Base-by-base conservation (phyloP, 495 filamentous ascomycete species). In the Penicillium bovifimosum region DNA sequence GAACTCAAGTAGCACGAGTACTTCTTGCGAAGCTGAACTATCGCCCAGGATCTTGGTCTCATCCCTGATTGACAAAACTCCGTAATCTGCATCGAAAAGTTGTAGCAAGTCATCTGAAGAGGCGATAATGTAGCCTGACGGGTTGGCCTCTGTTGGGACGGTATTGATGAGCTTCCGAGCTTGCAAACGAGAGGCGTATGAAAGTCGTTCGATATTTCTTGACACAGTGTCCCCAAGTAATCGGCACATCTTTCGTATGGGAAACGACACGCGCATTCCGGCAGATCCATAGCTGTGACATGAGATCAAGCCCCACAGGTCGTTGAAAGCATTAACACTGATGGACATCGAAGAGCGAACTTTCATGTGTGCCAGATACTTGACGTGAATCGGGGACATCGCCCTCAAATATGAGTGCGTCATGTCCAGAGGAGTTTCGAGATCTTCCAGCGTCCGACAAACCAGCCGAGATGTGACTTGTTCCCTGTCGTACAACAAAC, bases 271-370 rank as follows among this genome's bases (percentile, higher is more conserved):
- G 31, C 92, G 77, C 90, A 93, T 96, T 2, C 90, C 88, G 14
- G 77, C 74, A 0, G 84, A 81, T 84, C 68, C 90, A 62, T 96
- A 95, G 1, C 84, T 81, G 63, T 97, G 91, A 50, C 90, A 96
- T 2, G 90, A 81, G 16, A 96, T 89, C 31, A 96, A 73, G 0
- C 91, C 92, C 91, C 91, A 96, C 0, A 96, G 73, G 50, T 95
- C 85, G 52, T 79, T 74, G 61, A 93, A 91, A 0, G 86, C 86
- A 50, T 87, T 92, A 58, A 96, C 87, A 6, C 90, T 95, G 56
- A 96, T 92, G 6, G 91, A 95, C 90, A 96, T 96, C 51, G 88
- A 95, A 1, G 90, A 85, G 18, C 90, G 81, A 3, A 96, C 90
- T 1, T 81, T 81, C 91, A 96, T 96, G 63, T 96, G 87, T n/a